Conservation (phyloP, 2,329 filamentous ascomycete species). For the Ophiostoma himal-ulmi region DNA sequence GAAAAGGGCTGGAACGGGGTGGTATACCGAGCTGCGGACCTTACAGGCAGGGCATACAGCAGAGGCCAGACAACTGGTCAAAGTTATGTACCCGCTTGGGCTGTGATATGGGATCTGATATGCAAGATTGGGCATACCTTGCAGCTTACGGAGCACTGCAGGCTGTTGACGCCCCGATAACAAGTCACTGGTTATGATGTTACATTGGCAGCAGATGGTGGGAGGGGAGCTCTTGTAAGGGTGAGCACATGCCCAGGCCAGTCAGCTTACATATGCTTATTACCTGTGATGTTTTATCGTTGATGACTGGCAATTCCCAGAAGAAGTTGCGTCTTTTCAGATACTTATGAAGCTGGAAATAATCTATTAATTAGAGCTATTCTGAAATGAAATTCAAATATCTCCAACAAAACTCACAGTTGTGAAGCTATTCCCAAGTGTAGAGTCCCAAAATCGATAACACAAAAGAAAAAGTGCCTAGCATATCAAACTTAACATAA, state of each 20-base stretch:
- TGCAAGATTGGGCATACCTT: slow-evolving; percentile 8
- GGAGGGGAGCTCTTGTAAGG: not conserved
- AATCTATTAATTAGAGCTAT: too few species aligned
- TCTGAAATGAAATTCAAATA: too few species aligned
- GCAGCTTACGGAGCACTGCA: not conserved
- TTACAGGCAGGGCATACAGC: not conserved
- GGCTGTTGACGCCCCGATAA: not conserved
- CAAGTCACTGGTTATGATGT: slow-evolving; percentile 9
- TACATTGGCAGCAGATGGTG: not conserved
- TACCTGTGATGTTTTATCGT: not conserved
- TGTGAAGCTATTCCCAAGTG: too few species aligned
- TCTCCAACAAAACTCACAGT: too few species aligned
- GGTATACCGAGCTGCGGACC: not conserved
- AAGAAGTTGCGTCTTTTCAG: not conserved
- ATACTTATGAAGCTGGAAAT: not conserved
- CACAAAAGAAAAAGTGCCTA: too few species aligned
- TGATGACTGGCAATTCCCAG: not conserved
- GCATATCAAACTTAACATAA: not conserved
- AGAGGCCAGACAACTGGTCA: not conserved
- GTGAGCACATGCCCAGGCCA: not conserved
- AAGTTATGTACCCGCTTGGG: not conserved
- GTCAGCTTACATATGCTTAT: not conserved
- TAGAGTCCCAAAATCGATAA: too few species aligned
- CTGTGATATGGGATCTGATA: not conserved
- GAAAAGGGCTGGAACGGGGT: not conserved